Evolutionary conservation across 2,329 filamentous ascomycete species (phyloP).

Genomic region (Penicillium sp.): DNA sequence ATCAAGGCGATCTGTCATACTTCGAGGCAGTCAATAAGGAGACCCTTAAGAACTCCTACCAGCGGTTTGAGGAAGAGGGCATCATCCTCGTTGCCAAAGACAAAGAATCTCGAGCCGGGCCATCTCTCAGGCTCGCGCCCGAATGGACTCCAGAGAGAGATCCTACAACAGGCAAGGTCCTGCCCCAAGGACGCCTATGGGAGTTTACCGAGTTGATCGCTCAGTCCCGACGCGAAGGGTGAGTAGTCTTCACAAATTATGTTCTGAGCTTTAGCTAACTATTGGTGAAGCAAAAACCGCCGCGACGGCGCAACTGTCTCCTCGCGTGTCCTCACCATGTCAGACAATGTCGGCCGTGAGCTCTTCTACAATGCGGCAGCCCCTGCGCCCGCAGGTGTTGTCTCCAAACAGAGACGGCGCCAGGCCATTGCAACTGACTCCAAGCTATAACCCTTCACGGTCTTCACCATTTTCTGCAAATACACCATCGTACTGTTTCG

Average conservation of each 20-base stretch:
- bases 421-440: conserved; percentile 34
- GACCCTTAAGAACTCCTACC: conserved; percentile 88
- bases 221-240: conserved; percentile 72
- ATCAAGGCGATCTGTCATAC: conserved; percentile 94
- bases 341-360: conserved; percentile 64
- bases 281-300: conserved; percentile 64
- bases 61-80: conserved; percentile 82
- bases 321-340: conserved; percentile 70
- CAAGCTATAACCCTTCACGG: conserved; percentile 22
- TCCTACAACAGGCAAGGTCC: conserved; percentile 53
- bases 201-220: conserved; percentile 87
- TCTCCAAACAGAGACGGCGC: conserved; percentile 34
- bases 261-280: background rate
- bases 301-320: conserved; percentile 88
- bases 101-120: conserved; percentile 48
- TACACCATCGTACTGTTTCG: background rate
- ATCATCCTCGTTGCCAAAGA: conserved; percentile 70
- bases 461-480: background rate
- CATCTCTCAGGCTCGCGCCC: conserved; percentile 60
- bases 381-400: conserved; percentile 27
- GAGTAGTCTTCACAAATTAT: conserved; percentile 9
- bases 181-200: conserved; percentile 75
- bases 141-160: conserved; percentile 71
- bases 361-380: conserved; percentile 52
- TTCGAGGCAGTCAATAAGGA: conserved; percentile 99